A percentile compares a stretch with the other conserved stretches of the same genome.
Conservation (phyloP, 768 basidiomycete species). For the Multifurca ochricompacta region DNA sequence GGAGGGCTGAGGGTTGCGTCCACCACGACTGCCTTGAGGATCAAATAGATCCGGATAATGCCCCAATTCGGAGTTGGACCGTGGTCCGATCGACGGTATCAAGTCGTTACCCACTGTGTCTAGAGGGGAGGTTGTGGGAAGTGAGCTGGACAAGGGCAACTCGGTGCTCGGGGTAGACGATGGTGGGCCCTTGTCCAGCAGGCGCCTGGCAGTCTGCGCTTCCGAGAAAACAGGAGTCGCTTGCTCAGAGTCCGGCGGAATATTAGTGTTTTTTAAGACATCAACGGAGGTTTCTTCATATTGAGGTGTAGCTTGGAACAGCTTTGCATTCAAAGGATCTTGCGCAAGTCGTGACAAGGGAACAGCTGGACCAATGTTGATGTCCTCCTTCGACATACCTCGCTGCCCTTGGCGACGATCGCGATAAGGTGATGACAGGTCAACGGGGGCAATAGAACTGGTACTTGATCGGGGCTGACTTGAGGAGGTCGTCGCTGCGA, state of each 20-base stretch:
- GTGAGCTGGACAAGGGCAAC: slow-evolving; percentile 54
- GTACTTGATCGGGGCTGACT: slow-evolving; percentile 52
- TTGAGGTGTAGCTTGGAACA: slow-evolving; percentile 42
- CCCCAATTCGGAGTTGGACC: slow-evolving; percentile 76
- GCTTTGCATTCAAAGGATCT: slow-evolving; percentile 50
- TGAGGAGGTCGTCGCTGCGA: slow-evolving; percentile 23
- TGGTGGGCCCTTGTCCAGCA: slow-evolving; percentile 40
- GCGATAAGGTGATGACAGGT: slow-evolving; percentile 25
- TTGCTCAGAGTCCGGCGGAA: slow-evolving; percentile 39
- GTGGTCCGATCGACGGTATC: slow-evolving; percentile 32
- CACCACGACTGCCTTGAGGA: slow-evolving; percentile 25
- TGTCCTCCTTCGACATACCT: slow-evolving; percentile 51
- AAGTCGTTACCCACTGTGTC: slow-evolving; percentile 25
- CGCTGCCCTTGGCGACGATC: slow-evolving; percentile 25
- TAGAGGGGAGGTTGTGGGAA: slow-evolving; percentile 43
- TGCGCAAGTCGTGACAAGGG: slow-evolving; percentile 50
- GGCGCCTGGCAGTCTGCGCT: slow-evolving; percentile 34
- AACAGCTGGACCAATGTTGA: slow-evolving; percentile 42
- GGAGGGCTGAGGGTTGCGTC: slow-evolving; percentile 38
- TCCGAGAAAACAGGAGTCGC: slow-evolving; percentile 29
- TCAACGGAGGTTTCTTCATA: slow-evolving; percentile 23
- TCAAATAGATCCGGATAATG: slow-evolving; percentile 65
- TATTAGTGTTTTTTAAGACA: slow-evolving; percentile 39
- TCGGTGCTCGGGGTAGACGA: slow-evolving; percentile 40
- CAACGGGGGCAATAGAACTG: slow-evolving; percentile 39